Conservation (phyloP, 148 eudicot genomes). For the Mesembryanthemum crystallinum region DNA sequence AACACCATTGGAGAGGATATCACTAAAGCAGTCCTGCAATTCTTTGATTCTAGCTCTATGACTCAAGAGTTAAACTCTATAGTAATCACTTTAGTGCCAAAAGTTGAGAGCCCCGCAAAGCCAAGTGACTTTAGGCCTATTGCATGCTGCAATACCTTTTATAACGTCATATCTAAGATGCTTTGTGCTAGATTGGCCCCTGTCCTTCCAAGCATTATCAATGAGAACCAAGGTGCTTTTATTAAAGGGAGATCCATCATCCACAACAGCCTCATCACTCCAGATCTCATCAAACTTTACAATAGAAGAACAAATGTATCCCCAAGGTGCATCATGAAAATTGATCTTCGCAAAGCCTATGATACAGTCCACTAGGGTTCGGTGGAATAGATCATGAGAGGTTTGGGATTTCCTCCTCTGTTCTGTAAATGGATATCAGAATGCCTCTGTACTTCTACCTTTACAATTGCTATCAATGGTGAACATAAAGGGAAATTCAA, state of each 20-base stretch:
- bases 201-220: not conserved
- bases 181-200: not conserved
- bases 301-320: no score
- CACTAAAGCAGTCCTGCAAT: not conserved
- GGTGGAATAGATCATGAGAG: no score
- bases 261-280: no score
- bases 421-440: no score
- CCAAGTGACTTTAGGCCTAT: not conserved
- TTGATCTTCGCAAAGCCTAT: not conserved
- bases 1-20: not conserved
- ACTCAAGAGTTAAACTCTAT: not conserved
- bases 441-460: no score
- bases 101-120: not conserved
- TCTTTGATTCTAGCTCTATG: not conserved
- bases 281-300: no score
- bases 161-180: not conserved
- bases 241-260: not conserved
- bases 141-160: not conserved
- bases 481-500: no score
- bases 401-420: no score
- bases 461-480: no score
- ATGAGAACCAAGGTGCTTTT: not conserved
- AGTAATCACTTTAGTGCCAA: not conserved
- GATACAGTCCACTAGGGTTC: not conserved
- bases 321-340: not conserved